Base-by-base conservation (phyloP, 306 rosid species). In the Cucurbita ficifolia region DNA sequence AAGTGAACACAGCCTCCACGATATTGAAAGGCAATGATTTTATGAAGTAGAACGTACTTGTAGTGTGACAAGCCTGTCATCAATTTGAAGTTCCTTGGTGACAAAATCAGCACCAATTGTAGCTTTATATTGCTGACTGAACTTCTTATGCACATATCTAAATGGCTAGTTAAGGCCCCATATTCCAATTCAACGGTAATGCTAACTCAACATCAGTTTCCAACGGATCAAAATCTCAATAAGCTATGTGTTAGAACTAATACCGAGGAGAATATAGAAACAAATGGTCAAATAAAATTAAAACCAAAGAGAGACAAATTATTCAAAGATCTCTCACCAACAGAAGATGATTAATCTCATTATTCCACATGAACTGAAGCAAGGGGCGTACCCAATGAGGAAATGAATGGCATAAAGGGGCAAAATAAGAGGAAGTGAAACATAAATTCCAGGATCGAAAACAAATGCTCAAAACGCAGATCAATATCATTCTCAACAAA, bases 21-120 rank as follows among this genome's bases (percentile, higher is more conserved):
- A 7, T 29, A 36, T 38, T 11, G n/a, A 54, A 39, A 54, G 39
- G 38, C 7, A 65, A 9, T 1, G 72, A 76, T 70, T 51, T 29
- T 8, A 45, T 24, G 58, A 19, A 35, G 77, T 67, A 50, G 61
- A 73, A 33, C 97, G 81, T 86, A 93, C 98, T 86, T 93, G 98
- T 38, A 93, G 87, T 70, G 98, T 93, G 79, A 90, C 94, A 51
- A 93, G 90, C 79, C 82, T 85, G 87, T 93, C 98, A 21, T 93
- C 98, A 60, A 93, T 93, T 82, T 90, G 96, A 79, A 90, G 97
- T 75, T 93, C 98, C 77, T 93, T 93, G 5, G 98, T 93, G 79
- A 93, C 97, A 80, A 93, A 93, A 81, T 93, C 98, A n/a, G 98
- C 98, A 56, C 96, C 97, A 76, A 90, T 93, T 21, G 98, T 93